Evolutionary conservation across 2,329 filamentous ascomycete species (phyloP), one percentile per base, ranked within the genome.

Genomic region (Penicillium sp.): DNA sequence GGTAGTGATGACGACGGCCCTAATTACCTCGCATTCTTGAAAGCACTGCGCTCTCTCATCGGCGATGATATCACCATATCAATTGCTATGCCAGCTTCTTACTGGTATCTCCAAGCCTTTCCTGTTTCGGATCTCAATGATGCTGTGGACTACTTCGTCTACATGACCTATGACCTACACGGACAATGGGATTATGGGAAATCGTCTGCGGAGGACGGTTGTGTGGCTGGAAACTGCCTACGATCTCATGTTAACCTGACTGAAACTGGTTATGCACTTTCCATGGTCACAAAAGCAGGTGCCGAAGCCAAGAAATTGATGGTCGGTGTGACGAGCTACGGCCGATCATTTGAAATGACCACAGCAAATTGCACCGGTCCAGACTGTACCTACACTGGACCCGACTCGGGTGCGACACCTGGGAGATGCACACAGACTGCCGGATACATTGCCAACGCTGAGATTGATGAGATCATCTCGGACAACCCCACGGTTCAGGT

Each of bases 1-100:
- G 81, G 81, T 1, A 62, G 59, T 0, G 28, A 68, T 0, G 71
- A 70, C 2, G 80, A 82, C 35, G 69, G 57, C 25, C 55, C 58
- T 0, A 77, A 80, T 57, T 75, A 69, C 40, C 65, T 70, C 0
- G 40, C 28, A 3, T 51, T 67, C 5, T 28, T 69, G 19, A 25
- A 45, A 14, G 42, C 19, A 2, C n/a, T 45, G 6, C 42, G 42
- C 10, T 11, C 42, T 25, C 42, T 45, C n/a, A n/a, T 22, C 7
- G 58, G 65, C 19, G 19, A 22, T 22, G 19, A 60, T 4, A 16
- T 69, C 11, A 60, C 42, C 7, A 25, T 45, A 19, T 45, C 59
- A 7, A 62, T 70, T 26, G 67, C 67, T 2, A 11, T 66, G 0
- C 72, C 72, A n/a, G 51, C 71, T 2, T 66, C 58, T 0, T 74